These are phyloP conservation scores for Scleromitrula shiraiana DNA, from an alignment of 2,329 filamentous ascomycete genomes.

Conservation along the genomic window DNA sequence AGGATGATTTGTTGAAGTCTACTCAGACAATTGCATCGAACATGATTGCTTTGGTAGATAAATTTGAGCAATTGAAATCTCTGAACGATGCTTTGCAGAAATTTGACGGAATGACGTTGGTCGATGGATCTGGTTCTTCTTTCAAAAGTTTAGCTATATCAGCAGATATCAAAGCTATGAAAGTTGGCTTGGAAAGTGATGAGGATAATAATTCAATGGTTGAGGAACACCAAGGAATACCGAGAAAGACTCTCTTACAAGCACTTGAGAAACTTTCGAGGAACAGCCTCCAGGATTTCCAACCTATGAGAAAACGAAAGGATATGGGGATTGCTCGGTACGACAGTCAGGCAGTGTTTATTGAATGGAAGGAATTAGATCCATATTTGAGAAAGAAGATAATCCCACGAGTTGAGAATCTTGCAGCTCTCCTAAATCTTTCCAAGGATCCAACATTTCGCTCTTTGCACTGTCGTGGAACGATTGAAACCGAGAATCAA, in stretches of 20 bases:
- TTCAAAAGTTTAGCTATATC: not conserved
- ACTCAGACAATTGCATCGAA: not conserved
- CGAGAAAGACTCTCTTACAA: not conserved
- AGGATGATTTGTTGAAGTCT: not conserved
- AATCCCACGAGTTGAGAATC: conserved; percentile 11
- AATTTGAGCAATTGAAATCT: not conserved
- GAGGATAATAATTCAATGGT: not conserved
- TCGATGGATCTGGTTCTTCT: not conserved
- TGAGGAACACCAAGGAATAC: not conserved
- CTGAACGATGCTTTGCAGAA: not conserved
- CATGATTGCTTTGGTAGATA: not conserved
- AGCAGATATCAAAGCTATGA: not conserved
- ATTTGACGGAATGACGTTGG: not conserved
- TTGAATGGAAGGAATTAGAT: conserved; percentile 15
- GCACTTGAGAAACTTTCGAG: not conserved
- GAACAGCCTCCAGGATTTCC: not conserved
- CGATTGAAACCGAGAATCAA: not conserved
- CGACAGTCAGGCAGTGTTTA: conserved; percentile 10
- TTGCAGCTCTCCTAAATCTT: conserved; percentile 12
- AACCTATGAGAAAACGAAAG: not conserved
- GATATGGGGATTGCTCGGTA: conserved; percentile 11
- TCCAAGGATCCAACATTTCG: conserved; percentile 9
- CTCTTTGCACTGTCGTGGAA: conserved; percentile 7
- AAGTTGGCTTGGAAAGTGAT: not conserved
- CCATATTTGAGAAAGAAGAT: conserved; percentile 2